These are phyloP conservation scores for Poterioochromonas sp. DNA, from an alignment of 352 stramenopile genomes.

Conservation along the genomic window DNA sequence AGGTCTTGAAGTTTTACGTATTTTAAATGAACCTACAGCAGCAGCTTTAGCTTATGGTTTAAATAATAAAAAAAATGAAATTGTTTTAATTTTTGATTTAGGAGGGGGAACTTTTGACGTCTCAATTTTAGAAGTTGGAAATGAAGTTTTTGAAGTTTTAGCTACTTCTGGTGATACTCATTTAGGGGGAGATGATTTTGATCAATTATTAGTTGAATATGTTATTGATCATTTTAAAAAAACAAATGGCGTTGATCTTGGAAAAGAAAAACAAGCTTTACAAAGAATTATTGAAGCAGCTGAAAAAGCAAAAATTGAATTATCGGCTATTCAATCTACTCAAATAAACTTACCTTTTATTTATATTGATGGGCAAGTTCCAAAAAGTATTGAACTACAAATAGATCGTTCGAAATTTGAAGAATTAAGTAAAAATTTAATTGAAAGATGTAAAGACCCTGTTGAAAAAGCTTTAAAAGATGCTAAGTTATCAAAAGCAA, in stretches of 20 bases:
- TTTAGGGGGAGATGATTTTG: constrained; percentile 70
- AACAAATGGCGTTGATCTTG: constrained; percentile 38
- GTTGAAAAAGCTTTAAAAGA: constrained; percentile 36
- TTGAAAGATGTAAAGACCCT: constrained; percentile 51
- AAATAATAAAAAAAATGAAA: constrained; percentile 44
- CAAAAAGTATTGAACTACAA: constrained; percentile 41
- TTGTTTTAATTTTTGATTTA: constrained; percentile 74
- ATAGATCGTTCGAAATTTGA: constrained; percentile 53
- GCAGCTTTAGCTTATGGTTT: constrained; percentile 64
- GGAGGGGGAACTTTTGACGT: constrained; percentile 78
- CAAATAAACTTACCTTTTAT: not conserved
- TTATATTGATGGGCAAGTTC: constrained; percentile 38
- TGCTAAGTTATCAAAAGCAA: constrained; percentile 22
- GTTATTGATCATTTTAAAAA: constrained; percentile 41
- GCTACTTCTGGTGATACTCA: constrained; percentile 57
- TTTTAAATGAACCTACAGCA: constrained; percentile 63
- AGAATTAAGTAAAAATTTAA: constrained; percentile 47
- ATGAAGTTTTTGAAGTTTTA: constrained; percentile 58
- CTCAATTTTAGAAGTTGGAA: constrained; percentile 56
- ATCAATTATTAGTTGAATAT: constrained; percentile 39
- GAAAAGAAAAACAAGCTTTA: constrained; percentile 31
- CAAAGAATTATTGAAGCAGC: constrained; percentile 29
- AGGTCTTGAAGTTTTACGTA: constrained; percentile 54
- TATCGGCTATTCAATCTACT: not conserved
- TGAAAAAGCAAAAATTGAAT: constrained; percentile 28